phyloP scores from a whole-genome alignment of 176 grass and related monocot genomes.

The Elymus sibiricus region DNA sequence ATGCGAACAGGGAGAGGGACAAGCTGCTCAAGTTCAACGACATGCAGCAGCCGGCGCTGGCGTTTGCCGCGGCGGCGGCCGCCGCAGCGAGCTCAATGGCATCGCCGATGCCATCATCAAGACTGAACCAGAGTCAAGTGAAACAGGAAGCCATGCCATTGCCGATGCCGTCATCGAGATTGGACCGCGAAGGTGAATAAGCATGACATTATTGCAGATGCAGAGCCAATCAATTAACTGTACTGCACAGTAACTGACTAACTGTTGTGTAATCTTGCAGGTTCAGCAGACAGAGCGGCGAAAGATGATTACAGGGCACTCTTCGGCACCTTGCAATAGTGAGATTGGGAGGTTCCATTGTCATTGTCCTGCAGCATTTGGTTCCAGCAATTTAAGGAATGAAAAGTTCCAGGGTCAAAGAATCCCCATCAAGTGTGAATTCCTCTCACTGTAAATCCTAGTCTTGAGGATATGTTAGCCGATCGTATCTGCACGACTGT shows the following conservation, averaged over 20 bases:
- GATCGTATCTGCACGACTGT: slow-evolving; percentile 9
- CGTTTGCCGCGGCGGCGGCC: neutral
- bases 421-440: slow-evolving; percentile 12
- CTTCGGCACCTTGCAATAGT: slow-evolving; percentile 41
- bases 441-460: slow-evolving; percentile 37
- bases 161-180: neutral
- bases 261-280: slow-evolving; percentile 22
- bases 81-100: slow-evolving; percentile 16
- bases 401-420: neutral
- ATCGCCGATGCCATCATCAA: neutral
- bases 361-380: neutral
- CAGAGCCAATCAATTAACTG: neutral
- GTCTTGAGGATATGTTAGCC: slow-evolving; percentile 16
- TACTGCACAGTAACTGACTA: slow-evolving; percentile 6
- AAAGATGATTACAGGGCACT: neutral
- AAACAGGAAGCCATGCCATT: slow-evolving; percentile 3
- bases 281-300: neutral
- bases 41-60: slow-evolving; percentile 31
- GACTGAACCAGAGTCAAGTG: slow-evolving; percentile 17
- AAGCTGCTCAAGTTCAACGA: slow-evolving; percentile 41
- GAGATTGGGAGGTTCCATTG: slow-evolving; percentile 6
- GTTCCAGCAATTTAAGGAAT: neutral
- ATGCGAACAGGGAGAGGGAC: slow-evolving; percentile 30
- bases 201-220: neutral
- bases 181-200: slow-evolving; percentile 13